A percentile compares a stretch with the other conserved stretches of the same genome.
Evolutionary conservation across 1,139 yeast species (phyloP).

Genomic region (Pichia sp.): DNA sequence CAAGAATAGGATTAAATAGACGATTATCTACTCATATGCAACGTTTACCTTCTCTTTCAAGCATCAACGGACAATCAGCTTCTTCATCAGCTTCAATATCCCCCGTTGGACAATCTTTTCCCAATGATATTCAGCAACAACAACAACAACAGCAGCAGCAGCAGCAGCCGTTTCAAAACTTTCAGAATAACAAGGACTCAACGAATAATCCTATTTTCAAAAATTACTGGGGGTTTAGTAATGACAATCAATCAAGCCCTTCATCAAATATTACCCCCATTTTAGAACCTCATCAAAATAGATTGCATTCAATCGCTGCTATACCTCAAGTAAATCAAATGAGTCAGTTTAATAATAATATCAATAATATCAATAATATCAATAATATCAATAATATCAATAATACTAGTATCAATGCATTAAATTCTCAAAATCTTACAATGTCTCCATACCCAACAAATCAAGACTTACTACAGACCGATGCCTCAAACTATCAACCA

Average conservation of each 20-base stretch:
- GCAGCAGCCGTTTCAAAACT: too few species aligned
- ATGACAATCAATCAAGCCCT: not conserved
- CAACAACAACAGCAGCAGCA: not conserved
- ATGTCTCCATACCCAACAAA: constrained; percentile 1
- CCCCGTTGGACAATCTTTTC: constrained; percentile 4
- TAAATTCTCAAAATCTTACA: not conserved
- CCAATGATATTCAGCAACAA: not conserved
- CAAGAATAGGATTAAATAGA: constrained; percentile 14
- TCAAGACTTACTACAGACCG: too few species aligned
- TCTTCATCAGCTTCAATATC: constrained; percentile 7
- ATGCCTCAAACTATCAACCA: too few species aligned
- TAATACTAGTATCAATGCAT: too few species aligned
- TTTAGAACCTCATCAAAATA: not conserved
- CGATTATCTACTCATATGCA: constrained; percentile 17
- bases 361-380: not conserved
- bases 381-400: not conserved
- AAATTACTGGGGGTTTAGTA: constrained; percentile 8
- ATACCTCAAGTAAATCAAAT: constrained; percentile 1
- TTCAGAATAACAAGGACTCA: too few species aligned
- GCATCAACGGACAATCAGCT: constrained; percentile 1
- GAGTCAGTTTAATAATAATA: not conserved
- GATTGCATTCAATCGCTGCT: constrained; percentile 10
- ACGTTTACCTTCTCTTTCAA: constrained; percentile 15
- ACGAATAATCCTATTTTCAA: constrained; percentile 12
- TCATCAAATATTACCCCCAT: not conserved